phyloP scores from a whole-genome alignment of 177 flowering plant genomes.

The Vitis hybrid region DNA sequence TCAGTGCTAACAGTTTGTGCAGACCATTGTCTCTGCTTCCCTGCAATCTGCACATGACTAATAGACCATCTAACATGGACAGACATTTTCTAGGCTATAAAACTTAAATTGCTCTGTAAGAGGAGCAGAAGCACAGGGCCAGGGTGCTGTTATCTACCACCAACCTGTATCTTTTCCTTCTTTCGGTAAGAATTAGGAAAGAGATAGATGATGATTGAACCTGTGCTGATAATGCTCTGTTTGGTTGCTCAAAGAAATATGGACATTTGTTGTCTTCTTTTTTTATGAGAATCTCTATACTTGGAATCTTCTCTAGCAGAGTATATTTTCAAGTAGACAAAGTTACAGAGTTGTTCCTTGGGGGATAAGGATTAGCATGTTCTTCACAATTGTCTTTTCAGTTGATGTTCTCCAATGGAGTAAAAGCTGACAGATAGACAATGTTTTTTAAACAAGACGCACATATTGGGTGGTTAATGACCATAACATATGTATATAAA shows the following conservation, averaged over 20 bases:
- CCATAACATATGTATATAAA: too few species aligned
- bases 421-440: background rate
- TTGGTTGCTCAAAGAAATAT: background rate
- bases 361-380: conserved; percentile 1
- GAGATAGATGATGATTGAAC: too few species aligned
- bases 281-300: conserved; percentile 5
- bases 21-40: conserved; percentile 18
- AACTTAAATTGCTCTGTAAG: background rate
- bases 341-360: background rate
- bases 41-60: conserved; percentile 33
- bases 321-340: background rate
- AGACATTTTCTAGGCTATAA: background rate
- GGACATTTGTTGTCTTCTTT: conserved; percentile 13
- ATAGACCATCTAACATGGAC: conserved; percentile 11
- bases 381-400: background rate
- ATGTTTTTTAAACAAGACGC: too few species aligned
- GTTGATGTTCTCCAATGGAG: background rate
- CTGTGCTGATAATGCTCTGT: too few species aligned
- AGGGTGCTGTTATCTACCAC: conserved; percentile 14
- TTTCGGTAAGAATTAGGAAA: too few species aligned
- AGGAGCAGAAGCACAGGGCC: conserved; percentile 8
- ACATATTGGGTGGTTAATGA: too few species aligned
- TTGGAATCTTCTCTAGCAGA: background rate
- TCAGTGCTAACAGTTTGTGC: conserved; percentile 13
- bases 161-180: conserved; percentile 1